These are phyloP conservation scores for Dictyostelium brefeldianum DNA, from an alignment of 78 protist genomes.

Conservation along the genomic window DNA sequence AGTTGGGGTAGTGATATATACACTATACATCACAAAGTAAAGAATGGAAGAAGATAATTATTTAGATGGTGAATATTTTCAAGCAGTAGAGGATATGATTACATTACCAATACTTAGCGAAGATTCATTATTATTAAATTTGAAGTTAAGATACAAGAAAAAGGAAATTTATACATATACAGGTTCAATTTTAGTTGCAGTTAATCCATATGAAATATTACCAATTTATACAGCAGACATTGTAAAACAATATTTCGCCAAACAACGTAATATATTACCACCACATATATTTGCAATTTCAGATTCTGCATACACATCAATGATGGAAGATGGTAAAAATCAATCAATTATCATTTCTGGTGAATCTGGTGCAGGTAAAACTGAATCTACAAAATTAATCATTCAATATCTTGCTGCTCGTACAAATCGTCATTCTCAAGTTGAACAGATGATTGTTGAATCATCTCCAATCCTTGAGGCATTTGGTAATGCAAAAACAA, in stretches of 20 bases:
- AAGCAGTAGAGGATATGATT: slow-evolving; percentile 90
- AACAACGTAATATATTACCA: slow-evolving; percentile 69
- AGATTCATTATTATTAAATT: slow-evolving; percentile 81
- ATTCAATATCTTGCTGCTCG: slow-evolving; percentile 89
- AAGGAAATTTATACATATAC: slow-evolving; percentile 88
- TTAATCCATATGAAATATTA: slow-evolving; percentile 93
- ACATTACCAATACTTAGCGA: slow-evolving; percentile 83
- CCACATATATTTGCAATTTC: slow-evolving; percentile 94
- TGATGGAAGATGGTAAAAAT: slow-evolving; percentile 82
- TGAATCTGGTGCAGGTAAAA: slow-evolving; percentile 97
- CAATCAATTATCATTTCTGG: slow-evolving; percentile 86
- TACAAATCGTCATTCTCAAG: slow-evolving; percentile 61
- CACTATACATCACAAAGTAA: no score
- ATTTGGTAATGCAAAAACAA: slow-evolving; percentile 90
- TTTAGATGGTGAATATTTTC: slow-evolving; percentile 6
- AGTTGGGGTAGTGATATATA: no score
- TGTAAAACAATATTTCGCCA: slow-evolving; percentile 85
- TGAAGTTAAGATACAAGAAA: slow-evolving; percentile 75
- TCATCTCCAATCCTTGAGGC: slow-evolving; percentile 87
- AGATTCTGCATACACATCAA: slow-evolving; percentile 90
- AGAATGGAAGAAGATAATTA: background rate
- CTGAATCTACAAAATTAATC: slow-evolving; percentile 92
- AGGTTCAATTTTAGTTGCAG: slow-evolving; percentile 89
- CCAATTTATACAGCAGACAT: slow-evolving; percentile 90
- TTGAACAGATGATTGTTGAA: slow-evolving; percentile 85